phyloP scores from a whole-genome alignment of 192 early-diverging fungal genomes.

The Coemansia sp. region DNA sequence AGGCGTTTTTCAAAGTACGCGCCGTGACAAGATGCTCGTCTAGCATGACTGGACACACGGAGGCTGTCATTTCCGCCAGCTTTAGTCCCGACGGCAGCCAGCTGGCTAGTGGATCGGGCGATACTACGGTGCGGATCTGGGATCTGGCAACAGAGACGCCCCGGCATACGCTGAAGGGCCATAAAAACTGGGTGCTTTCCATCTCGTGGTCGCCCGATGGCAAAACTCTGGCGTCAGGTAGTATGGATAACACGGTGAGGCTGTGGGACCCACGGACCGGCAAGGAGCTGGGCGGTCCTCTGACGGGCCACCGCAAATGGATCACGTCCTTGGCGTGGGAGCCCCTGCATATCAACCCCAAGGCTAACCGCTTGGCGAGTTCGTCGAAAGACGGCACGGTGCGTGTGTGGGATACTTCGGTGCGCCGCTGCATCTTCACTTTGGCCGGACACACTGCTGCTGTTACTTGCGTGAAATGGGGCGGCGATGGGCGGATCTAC shows the following conservation, averaged over 20 bases:
- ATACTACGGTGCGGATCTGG: conserved; percentile 95
- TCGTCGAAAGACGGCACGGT: conserved; percentile 94
- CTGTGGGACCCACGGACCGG: conserved; percentile 92
- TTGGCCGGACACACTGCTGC: conserved; percentile 90
- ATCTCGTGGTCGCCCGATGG: conserved; percentile 95
- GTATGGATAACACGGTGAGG: conserved; percentile 91
- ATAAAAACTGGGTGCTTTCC: conserved; percentile 90
- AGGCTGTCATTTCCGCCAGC: conserved; percentile 85
- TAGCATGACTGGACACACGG: conserved; percentile 85
- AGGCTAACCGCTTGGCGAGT: conserved; percentile 79
- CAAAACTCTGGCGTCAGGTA: conserved; percentile 79
- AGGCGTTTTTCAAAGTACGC: conserved; percentile 93
- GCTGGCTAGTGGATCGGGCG: conserved; percentile 94
- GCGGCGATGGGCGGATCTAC: conserved; percentile 92
- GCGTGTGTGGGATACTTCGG: conserved; percentile 88
- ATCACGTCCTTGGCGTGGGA: conserved; percentile 95
- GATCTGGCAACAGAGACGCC: conserved; percentile 98
- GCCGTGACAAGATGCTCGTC: conserved; percentile 92
- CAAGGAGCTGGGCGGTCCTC: conserved; percentile 70
- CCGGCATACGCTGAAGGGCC: conserved; percentile 76
- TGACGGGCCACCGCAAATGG: conserved; percentile 85
- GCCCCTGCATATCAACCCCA: conserved; percentile 81
- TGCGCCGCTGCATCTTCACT: conserved; percentile 72
- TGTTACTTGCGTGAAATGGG: conserved; percentile 95
- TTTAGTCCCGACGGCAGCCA: conserved; percentile 90